Evolutionary conservation across 495 filamentous ascomycete genomes (phyloP), one percentile per base, ranked within the genome.

Genomic region (Podospora australis): DNA sequence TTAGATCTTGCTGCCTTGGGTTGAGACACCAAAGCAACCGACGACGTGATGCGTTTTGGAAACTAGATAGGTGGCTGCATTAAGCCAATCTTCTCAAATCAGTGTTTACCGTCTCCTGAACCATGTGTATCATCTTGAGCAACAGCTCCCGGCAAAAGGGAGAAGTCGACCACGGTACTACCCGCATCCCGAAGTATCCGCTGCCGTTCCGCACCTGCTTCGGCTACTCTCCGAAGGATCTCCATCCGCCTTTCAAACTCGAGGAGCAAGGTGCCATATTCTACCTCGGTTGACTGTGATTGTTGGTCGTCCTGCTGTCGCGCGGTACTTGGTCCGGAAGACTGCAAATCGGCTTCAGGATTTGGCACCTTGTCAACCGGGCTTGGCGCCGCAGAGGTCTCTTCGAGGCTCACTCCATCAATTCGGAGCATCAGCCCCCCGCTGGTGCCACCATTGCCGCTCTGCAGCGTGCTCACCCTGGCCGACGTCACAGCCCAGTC

Each of bases 221-320:
- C 71, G 11, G 78, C 69, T 4, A 80, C 68, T 52, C 66, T 69
- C 47, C 71, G 60, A 41, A 80, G 51, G 16, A 72, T 60, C 3
- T 50, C 65, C 77, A 89, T 80, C 53, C 82, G 70, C 52, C 74
- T 79, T 48, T 83, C 78, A 66, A 88, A 90, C 29, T 82, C 76
- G 41, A 80, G 78, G 50, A 86, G 69, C 67, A 89, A 70, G 25
- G 70, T 72, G 25, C 75, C 66, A 53, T 75, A 73, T 35, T 73
- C 69, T 14, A 73, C 60, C n/a, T 16, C 21, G 6, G 22, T 41
- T 35, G 46, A 43, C 13, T 28, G 22, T 26, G 21, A 6, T 9
- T 28, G 40, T n/a, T n/a, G 52, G 34, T 14, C 10, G 16, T 8
- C 23, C 16, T 43, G 43, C 23, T 44, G 47, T 14, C 26, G 51